Evolutionary conservation across 176 grass and related monocot genomes (phyloP).

Genomic region (Coix lacrymajobi): DNA sequence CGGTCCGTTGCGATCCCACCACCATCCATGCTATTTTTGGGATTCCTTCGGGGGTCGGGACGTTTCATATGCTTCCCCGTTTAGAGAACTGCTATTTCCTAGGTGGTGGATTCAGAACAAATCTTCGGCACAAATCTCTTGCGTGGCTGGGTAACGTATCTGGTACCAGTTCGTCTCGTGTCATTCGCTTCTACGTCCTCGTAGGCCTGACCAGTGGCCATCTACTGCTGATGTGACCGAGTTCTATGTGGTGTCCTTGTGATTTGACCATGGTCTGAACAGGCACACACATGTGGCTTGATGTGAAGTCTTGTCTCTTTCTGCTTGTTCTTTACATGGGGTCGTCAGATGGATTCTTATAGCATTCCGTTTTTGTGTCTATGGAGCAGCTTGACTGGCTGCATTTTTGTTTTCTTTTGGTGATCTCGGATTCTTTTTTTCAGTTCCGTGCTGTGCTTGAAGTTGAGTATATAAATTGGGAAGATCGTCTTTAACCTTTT

Average conservation of each 20-base stretch:
- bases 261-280: not conserved
- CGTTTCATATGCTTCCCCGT: slow-evolving; percentile 4
- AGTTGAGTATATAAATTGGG: not conserved
- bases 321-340: slow-evolving; percentile 9
- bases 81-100: not conserved
- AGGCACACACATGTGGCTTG: not conserved
- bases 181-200: not conserved
- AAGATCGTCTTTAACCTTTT: not conserved
- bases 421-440: not conserved
- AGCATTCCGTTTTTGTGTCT: not conserved
- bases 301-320: not conserved
- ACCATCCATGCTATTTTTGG: not conserved
- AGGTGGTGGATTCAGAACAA: not conserved
- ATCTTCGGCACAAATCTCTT: slow-evolving; percentile 15
- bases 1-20: not conserved
- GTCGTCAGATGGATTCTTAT: not conserved
- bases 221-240: slow-evolving; percentile 15
- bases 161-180: not conserved
- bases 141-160: not conserved
- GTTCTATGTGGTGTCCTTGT: not conserved
- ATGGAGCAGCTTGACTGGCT: not conserved
- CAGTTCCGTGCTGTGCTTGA: not conserved
- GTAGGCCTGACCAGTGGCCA: not conserved
- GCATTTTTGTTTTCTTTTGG: not conserved
- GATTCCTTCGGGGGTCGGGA: not conserved